Evolutionary conservation across 371 early-diverging fungal genomes (phyloP), one percentile per base, ranked within the genome.

Genomic region (Rhizopus sp.): DNA sequence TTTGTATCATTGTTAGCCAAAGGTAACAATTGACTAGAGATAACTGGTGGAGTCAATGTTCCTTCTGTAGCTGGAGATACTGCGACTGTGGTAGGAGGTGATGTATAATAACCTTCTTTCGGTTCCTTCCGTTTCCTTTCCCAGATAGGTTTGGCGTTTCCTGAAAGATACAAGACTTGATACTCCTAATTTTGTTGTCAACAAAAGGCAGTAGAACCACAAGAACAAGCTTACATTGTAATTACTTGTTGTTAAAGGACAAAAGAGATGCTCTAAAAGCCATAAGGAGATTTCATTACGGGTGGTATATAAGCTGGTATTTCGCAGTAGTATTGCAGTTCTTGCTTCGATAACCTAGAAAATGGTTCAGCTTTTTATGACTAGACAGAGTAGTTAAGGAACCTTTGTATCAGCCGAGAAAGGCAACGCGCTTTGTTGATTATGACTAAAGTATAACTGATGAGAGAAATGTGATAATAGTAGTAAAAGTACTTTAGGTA

Each of bases 231-330:
- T 56, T 63, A 68, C 68, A 40, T 63, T 29, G 30, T 68, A 59
- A 29, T 59, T 53, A n/a, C 51, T 46, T 29, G 41, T 46, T 13
- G 60, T 53, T 6, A 68, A 32, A 7, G 68, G 68, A 5, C 57
- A 57, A 52, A 68, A 68, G 31, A 60, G 45, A 37, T 68, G 59
- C 10, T 63, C 56, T 4, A 68, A 38, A 34, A 68, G 35, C 68
- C 68, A 68, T 53, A 68, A 56, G 5, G 57, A 55, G 0, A 49
- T 40, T 5, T 66, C 62, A 60, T 57, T 57, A 3, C 53, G 53
- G 34, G 47, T 55, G 12, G 34, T 53, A 33, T 55, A 55, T 3
- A 23, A 8, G 41, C 49, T 31, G 1, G 35, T 23, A 8, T 59
- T 66, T 32, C 48, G 47, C 17, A 66, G 49, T 41, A 66, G 44